These are phyloP conservation scores for Lentinula sp. DNA, from an alignment of 768 basidiomycete genomes.

Conservation along the genomic window DNA sequence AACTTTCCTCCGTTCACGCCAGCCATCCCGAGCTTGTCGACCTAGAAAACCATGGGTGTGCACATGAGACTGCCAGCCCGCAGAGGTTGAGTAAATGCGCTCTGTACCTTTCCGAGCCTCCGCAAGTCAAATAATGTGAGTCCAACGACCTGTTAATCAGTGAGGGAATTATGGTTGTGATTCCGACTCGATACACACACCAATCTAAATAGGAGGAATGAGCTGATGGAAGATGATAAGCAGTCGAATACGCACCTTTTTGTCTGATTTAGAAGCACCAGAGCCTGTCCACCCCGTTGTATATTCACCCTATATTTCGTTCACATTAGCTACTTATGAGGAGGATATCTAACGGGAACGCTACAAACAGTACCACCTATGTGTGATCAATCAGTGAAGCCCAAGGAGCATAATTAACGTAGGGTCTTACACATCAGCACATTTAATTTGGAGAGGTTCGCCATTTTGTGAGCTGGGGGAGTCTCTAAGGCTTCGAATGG, in stretches of 20 bases:
- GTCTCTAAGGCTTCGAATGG: not conserved
- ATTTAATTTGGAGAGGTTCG: conserved; percentile 46
- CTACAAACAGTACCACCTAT: conserved; percentile 33
- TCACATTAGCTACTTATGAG: not conserved
- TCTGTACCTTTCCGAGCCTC: conserved; percentile 63
- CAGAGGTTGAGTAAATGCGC: not conserved
- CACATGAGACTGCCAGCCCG: not conserved
- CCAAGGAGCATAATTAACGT: not conserved
- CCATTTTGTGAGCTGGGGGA: not conserved
- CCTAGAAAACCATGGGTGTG: conserved; percentile 26
- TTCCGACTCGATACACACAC: conserved; percentile 36
- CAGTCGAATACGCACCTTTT: conserved; percentile 54
- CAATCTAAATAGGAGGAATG: conserved; percentile 40
- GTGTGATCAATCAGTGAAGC: conserved; percentile 5
- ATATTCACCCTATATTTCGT: conserved; percentile 63
- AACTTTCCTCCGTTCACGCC: conserved; percentile 87
- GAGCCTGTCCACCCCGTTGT: conserved; percentile 92
- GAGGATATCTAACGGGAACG: not conserved
- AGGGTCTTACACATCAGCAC: conserved; percentile 66
- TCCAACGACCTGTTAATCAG: conserved; percentile 63
- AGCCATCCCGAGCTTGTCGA: conserved; percentile 77
- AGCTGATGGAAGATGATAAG: not conserved
- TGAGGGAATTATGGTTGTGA: conserved; percentile 9
- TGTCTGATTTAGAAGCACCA: conserved; percentile 92
- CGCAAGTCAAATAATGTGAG: conserved; percentile 88